Evolutionary conservation across 2,329 filamentous ascomycete species (phyloP).

Genomic region (Monosporascus ibericus): DNA sequence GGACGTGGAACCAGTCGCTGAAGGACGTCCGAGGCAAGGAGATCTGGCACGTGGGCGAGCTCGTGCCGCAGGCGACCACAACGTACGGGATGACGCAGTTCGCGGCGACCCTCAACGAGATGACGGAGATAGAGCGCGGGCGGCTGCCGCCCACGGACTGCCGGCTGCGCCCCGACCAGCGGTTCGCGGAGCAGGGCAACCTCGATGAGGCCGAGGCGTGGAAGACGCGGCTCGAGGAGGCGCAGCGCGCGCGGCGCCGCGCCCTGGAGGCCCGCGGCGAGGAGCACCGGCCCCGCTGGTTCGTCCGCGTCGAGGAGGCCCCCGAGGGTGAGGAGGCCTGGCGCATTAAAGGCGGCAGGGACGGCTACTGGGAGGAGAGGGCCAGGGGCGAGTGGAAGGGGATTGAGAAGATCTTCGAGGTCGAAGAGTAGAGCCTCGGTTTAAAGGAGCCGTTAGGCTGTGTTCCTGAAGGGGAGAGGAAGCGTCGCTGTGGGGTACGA

Average conservation of each 20-base stretch:
- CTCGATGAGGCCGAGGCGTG: slow-evolving; percentile 77
- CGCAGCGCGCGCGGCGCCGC: slow-evolving; percentile 68
- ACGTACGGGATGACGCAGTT: slow-evolving; percentile 88
- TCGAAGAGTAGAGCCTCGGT: slow-evolving; percentile 2
- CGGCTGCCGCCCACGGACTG: slow-evolving; percentile 77
- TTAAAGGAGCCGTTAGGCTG: no score
- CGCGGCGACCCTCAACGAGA: slow-evolving; percentile 79
- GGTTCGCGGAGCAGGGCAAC: slow-evolving; percentile 73
- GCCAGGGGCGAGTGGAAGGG: slow-evolving; percentile 27
- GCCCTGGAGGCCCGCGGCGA: slow-evolving; percentile 71
- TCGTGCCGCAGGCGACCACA: slow-evolving; percentile 73
- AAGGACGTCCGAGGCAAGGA: slow-evolving; percentile 51
- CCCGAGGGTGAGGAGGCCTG: slow-evolving; percentile 62
- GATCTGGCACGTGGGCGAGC: slow-evolving; percentile 71
- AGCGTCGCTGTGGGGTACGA: no score
- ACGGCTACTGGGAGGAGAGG: slow-evolving; percentile 91
- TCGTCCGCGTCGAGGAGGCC: slow-evolving; percentile 60
- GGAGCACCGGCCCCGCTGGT: slow-evolving; percentile 74
- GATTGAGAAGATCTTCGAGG: slow-evolving; percentile 23
- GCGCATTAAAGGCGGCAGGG: slow-evolving; percentile 72
- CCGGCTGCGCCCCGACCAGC: slow-evolving; percentile 79
- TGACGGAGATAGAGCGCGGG: slow-evolving; percentile 71
- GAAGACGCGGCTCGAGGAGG: slow-evolving; percentile 81
- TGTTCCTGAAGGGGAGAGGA: no score
- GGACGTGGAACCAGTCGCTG: slow-evolving; percentile 79